Base-by-base conservation (phyloP, 2,329 filamentous ascomycete genomes). In the Botrytis tulipae region DNA sequence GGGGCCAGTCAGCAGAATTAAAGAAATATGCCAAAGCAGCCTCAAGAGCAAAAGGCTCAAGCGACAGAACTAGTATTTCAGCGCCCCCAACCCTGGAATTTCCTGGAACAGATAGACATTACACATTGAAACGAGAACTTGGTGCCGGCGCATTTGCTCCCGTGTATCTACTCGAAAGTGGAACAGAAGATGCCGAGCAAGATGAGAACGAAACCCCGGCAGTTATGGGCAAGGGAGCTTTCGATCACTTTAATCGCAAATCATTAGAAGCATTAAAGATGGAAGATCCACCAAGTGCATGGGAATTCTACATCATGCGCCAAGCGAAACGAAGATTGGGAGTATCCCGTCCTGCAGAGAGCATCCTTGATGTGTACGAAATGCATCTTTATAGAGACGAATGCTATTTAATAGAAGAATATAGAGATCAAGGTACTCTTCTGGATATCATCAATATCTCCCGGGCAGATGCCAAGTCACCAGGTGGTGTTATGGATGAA, bases 301-400 rank as follows among this genome's bases (percentile, higher is more conserved):
- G 96, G 96, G 96, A 99, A 81, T 99, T 98, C 80, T 93, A 97
- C 83, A 97, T 99, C 82, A 94, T 98, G 85, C 91, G 93, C 1
- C 89, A 94, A 72, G 90, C 93, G 2, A 93, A 95, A 76, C 85
- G 88, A 35, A 92, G 96, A 0, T 86, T 99, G 0, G 92, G 91
- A 0, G 87, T 91, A 1, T 88, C 92, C 74, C 90, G 95, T 22
- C 91, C 92, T 0, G 87, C 90, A 0, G 90, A 93, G 4, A 97
- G 93, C 22, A 86, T 99, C 74, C 90, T 97, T 1, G 88, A 90
- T 54, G 95, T 92, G 0, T 92, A 97, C 77, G 95, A 98, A 81
- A 90, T 98, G 85, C 96, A 98, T 80, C 87, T 98, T 12, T 98
- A 95, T 85, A 88, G 90, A 72, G 93, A 97, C 79, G 96, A 98